Conservation (phyloP, 2,329 filamentous ascomycete genomes). For the Xylaria digitata region DNA sequence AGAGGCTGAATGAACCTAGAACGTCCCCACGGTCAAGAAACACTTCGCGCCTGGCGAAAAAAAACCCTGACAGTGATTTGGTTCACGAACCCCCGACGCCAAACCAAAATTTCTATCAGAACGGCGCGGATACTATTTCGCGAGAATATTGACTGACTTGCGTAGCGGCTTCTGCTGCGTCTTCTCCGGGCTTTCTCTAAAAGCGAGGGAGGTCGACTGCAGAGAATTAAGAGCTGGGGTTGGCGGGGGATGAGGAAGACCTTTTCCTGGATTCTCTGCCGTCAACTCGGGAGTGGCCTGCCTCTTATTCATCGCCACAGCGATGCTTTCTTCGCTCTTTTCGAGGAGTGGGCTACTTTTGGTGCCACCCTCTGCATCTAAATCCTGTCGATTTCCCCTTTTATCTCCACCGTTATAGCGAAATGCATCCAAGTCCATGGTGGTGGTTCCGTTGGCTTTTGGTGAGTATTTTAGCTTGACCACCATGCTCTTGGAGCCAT, state of each 20-base stretch:
- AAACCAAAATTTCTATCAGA: neutral
- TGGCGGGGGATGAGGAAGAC: slow-evolving; percentile 40
- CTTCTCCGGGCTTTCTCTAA: slow-evolving; percentile 72
- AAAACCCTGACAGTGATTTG: neutral
- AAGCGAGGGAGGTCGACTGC: slow-evolving; percentile 63
- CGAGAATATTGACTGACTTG: slow-evolving; percentile 49
- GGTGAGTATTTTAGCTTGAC: slow-evolving; percentile 73
- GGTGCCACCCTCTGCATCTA: slow-evolving; percentile 18
- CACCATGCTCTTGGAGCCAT: slow-evolving; percentile 70
- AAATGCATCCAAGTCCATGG: slow-evolving; percentile 49
- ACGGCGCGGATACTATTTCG: slow-evolving; percentile 23
- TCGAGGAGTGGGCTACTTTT: slow-evolving; percentile 37
- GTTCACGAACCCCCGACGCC: neutral
- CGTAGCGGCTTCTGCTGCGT: slow-evolving; percentile 48
- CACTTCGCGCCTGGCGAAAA: neutral
- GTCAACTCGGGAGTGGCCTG: slow-evolving; percentile 42
- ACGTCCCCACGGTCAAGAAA: neutral
- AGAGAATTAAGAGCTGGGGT: slow-evolving; percentile 49
- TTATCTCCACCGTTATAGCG: slow-evolving; percentile 46
- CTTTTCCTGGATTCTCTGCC: slow-evolving; percentile 20
- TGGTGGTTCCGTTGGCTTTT: slow-evolving; percentile 51
- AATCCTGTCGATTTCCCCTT: slow-evolving; percentile 38
- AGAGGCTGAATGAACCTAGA: neutral
- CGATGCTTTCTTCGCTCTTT: slow-evolving; percentile 48
- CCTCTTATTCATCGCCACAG: slow-evolving; percentile 48